Conservation (phyloP, 2,329 filamentous ascomycete species). For the Trichoderma atroviride region DNA sequence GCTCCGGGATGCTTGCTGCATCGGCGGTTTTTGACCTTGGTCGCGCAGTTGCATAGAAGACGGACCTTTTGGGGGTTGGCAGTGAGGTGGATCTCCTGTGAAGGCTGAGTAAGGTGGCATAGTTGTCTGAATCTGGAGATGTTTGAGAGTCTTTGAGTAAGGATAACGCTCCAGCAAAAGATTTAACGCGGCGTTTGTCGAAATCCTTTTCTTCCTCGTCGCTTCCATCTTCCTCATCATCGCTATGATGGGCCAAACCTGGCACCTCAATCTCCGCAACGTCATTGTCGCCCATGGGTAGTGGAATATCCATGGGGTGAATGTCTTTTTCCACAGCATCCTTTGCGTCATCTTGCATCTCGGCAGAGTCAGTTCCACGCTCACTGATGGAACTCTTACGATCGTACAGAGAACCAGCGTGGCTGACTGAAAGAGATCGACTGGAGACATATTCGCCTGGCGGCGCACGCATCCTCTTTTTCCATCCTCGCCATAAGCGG, state of each 20-base stretch:
- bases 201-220: slow-evolving; percentile 40
- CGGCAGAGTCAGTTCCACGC: slow-evolving; percentile 17
- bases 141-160: slow-evolving; percentile 21
- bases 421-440: slow-evolving; percentile 52
- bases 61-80: slow-evolving; percentile 42
- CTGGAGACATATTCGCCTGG: slow-evolving; percentile 50
- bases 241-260: slow-evolving; percentile 63
- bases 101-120: slow-evolving; percentile 39
- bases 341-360: slow-evolving; percentile 29
- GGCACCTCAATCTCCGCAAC: slow-evolving; percentile 80
- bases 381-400: slow-evolving; percentile 27
- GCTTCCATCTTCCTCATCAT: slow-evolving; percentile 59
- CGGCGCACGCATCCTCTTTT: slow-evolving; percentile 74
- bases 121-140: slow-evolving; percentile 2
- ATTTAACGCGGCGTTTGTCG: slow-evolving; percentile 50
- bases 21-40: slow-evolving; percentile 8
- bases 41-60: slow-evolving; percentile 26
- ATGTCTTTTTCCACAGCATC: slow-evolving; percentile 35
- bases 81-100: slow-evolving; percentile 55
- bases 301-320: slow-evolving; percentile 56
- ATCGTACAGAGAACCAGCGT: slow-evolving; percentile 43
- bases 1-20: neutral
- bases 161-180: slow-evolving; percentile 35
- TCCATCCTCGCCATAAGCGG: slow-evolving; percentile 91
- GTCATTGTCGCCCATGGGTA: slow-evolving; percentile 69